These are phyloP conservation scores for Pseudotsuga menziesii DNA, from an alignment of 75 land plant species.

Conservation along the genomic window DNA sequence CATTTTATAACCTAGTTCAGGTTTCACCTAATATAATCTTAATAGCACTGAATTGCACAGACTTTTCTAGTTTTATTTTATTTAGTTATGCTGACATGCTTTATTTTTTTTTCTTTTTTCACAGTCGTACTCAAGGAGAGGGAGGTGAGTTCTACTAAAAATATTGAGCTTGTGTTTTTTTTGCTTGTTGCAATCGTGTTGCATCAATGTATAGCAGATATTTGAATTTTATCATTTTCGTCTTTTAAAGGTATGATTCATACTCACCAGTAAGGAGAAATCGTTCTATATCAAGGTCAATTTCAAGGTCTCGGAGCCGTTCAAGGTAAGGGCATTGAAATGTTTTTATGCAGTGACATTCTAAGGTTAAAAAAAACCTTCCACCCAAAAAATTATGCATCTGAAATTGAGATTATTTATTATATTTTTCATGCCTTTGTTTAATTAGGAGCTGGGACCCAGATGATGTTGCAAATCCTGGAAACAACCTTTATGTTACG, in stretches of 20 bases:
- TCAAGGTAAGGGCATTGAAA: slow-evolving; percentile 10
- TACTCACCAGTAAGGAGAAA: neutral
- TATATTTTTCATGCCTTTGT: neutral
- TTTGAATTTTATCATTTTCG: too few relatives aligned
- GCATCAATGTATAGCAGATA: too few relatives aligned
- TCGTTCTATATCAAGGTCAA: slow-evolving; percentile 19
- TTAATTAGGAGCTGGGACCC: slow-evolving; percentile 22
- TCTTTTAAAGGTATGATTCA: slow-evolving; percentile 7
- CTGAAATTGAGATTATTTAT: neutral
- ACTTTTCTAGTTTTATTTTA: too few relatives aligned
- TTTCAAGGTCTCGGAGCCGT: slow-evolving; percentile 14
- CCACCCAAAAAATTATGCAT: neutral
- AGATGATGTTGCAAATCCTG: slow-evolving; percentile 60
- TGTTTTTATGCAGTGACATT: neutral
- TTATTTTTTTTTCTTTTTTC: neutral
- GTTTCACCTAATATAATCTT: too few relatives aligned
- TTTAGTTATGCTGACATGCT: too few relatives aligned
- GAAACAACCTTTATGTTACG: slow-evolving; percentile 91
- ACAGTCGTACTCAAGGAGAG: slow-evolving; percentile 11
- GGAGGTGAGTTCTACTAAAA: neutral
- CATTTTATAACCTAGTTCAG: too few relatives aligned
- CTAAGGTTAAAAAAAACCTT: neutral
- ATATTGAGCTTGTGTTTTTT: too few relatives aligned
- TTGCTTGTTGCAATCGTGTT: too few relatives aligned
- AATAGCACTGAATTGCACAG: too few relatives aligned